Base-by-base conservation (phyloP, 1,139 yeast genomes). In the Suhomyces terraborum region DNA sequence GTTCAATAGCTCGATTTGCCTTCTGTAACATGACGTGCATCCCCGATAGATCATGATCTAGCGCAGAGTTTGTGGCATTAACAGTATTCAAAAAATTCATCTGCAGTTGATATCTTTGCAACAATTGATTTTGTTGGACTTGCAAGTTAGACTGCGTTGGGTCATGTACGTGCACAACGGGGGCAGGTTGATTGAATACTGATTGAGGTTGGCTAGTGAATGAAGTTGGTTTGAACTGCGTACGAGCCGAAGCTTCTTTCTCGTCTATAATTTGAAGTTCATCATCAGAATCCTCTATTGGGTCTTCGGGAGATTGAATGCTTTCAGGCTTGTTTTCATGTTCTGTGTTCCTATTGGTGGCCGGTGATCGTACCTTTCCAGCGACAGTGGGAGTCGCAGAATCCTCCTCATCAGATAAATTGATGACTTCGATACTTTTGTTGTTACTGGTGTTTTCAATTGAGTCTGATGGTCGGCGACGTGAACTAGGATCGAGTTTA, bases 151-250 rank as follows among this genome's bases (percentile, higher is more conserved):
- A 30, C 3, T 20, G 18, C 20, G 21, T 35, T 23, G 27, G 46
- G 24, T 45, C 53, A 2, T 56, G 45, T 9, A 51, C 53, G 31
- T 67, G 71, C 9, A 61, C 58, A 0, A 65, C 68, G 1, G 72
- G 70, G 0, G 62, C 69, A 0, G 75, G 73, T 26, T 50, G 48
- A 42, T 67, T 66, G 45, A 45, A 62, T 29, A 19, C 24, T 3
- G 27, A 19, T n/a, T 21, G 24, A n/a, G n/a, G n/a, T 9, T 16
- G 25, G 17, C 17, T 13, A 12, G 10, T 48, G 35, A 59, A 58
- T 4, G 58, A 45, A 3, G 54, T 50, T 9, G 51, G 50, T 30
- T 57, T 58, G 50, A 57, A 59, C 3, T 43, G 48, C 8, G 51
- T 38, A 13, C 45, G 55, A 8, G 51, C 35, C 3, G 46, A 34